Percentiles rank a stretch among this genome's conserved stretches.
These are phyloP conservation scores for Pichia exigua DNA, from an alignment of 805 yeast species.

Conservation along the genomic window DNA sequence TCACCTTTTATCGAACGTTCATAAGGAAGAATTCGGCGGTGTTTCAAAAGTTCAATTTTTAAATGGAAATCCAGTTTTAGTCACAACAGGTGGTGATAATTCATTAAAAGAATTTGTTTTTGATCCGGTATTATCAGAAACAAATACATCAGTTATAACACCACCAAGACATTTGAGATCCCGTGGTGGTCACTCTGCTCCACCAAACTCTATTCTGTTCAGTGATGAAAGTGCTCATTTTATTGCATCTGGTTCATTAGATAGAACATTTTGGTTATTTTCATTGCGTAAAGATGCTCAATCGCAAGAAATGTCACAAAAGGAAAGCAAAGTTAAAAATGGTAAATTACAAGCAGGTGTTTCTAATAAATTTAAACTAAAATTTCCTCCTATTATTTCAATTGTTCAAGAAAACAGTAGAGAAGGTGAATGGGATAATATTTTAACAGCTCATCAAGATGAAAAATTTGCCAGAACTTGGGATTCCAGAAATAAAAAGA, in stretches of 20 bases:
- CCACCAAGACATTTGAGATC: constrained; percentile 91
- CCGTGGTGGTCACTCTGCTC: constrained; percentile 95
- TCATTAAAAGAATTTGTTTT: constrained; percentile 83
- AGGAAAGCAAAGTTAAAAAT: constrained; percentile 37
- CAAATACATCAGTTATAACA: constrained; percentile 57
- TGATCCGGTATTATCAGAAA: constrained; percentile 76
- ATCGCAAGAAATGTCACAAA: constrained; percentile 86
- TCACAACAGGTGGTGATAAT: constrained; percentile 89
- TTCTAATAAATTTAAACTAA: constrained; percentile 46
- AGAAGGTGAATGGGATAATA: constrained; percentile 89
- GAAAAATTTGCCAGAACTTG: constrained; percentile 84
- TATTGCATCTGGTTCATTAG: constrained; percentile 78
- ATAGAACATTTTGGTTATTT: constrained; percentile 82
- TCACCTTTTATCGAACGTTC: constrained; percentile 67
- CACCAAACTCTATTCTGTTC: constrained; percentile 70
- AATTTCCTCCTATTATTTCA: constrained; percentile 67
- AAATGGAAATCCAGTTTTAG: constrained; percentile 85
- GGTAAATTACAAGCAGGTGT: constrained; percentile 51
- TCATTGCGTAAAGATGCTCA: constrained; percentile 95
- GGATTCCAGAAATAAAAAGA: constrained; percentile 71
- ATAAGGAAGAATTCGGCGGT: constrained; percentile 69
- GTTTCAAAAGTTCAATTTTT: constrained; percentile 65
- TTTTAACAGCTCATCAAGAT: constrained; percentile 81
- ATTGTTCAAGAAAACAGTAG: constrained; percentile 69
- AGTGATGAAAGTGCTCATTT: constrained; percentile 74